phyloP scores from a whole-genome alignment of 805 yeast genomes.

The Lipomyces yamanashiensis region DNA sequence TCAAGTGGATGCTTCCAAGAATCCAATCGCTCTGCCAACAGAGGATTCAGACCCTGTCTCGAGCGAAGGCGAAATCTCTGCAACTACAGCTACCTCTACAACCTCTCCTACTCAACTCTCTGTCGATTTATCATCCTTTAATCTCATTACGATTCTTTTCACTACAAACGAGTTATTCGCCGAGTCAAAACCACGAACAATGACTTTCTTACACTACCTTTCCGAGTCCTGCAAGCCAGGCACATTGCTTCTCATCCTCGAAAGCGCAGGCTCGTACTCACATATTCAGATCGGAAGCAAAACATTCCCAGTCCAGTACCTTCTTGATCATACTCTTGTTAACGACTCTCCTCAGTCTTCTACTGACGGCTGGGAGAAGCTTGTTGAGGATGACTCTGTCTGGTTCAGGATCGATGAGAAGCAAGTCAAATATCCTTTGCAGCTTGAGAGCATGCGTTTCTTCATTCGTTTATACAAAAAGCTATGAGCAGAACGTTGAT shows the following conservation, averaged over 20 bases:
- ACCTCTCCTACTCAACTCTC: background rate
- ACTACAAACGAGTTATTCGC: slow-evolving; percentile 87
- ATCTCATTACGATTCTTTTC: slow-evolving; percentile 73
- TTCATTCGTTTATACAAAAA: slow-evolving; percentile 75
- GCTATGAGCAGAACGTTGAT: slow-evolving; percentile 42
- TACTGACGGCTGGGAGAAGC: slow-evolving; percentile 63
- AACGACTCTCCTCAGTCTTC: slow-evolving; percentile 43
- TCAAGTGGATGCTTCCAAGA: background rate
- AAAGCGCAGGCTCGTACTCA: slow-evolving; percentile 89
- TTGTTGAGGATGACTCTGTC: slow-evolving; percentile 70
- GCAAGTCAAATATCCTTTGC: slow-evolving; percentile 60
- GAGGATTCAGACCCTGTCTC: background rate
- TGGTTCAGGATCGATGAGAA: slow-evolving; percentile 72
- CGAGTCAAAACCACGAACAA: slow-evolving; percentile 65
- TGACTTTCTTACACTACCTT: slow-evolving; percentile 61
- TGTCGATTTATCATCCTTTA: slow-evolving; percentile 37
- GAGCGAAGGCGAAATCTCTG: background rate
- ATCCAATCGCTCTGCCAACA: background rate
- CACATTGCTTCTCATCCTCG: slow-evolving; percentile 67
- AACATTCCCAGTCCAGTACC: slow-evolving; percentile 79
- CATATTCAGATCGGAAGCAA: slow-evolving; percentile 76
- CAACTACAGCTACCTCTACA: background rate
- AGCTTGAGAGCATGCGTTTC: slow-evolving; percentile 85
- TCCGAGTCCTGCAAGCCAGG: slow-evolving; percentile 59
- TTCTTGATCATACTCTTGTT: slow-evolving; percentile 69